These are phyloP conservation scores for Trypanosoma scelopori DNA, from an alignment of 208 protist species.

Conservation along the genomic window DNA sequence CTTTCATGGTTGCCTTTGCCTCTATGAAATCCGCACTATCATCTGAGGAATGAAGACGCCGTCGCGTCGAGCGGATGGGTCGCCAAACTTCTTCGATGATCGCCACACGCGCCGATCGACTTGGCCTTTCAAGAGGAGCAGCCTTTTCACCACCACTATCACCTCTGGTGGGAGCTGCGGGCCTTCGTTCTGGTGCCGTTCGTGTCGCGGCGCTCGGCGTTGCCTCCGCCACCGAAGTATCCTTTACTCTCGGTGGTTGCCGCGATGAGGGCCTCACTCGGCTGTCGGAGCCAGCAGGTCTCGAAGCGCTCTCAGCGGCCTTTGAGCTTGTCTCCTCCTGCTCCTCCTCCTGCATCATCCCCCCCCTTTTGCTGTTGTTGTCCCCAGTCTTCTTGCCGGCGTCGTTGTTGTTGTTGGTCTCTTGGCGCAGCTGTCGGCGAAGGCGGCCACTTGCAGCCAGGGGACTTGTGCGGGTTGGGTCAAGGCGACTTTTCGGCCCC, in stretches of 20 bases:
- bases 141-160: neutral
- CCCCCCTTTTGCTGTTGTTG: neutral
- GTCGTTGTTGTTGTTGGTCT: neutral
- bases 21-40: slow-evolving; percentile 22
- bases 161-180: neutral
- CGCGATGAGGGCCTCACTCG: neutral
- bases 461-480: slow-evolving; percentile 25
- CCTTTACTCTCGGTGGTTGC: slow-evolving; percentile 10
- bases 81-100: slow-evolving; percentile 60
- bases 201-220: neutral
- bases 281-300: neutral
- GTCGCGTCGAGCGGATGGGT: slow-evolving; percentile 42
- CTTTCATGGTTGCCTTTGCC: neutral
- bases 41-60: slow-evolving; percentile 26
- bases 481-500: slow-evolving; percentile 24
- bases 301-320: neutral
- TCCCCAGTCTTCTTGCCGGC: neutral
- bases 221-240: neutral
- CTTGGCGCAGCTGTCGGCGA: neutral
- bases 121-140: slow-evolving; percentile 14
- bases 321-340: neutral
- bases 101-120: slow-evolving; percentile 16
- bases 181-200: neutral
- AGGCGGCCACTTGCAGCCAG: slow-evolving; percentile 5
- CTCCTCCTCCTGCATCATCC: too few species aligned